Conservation (phyloP, 495 filamentous ascomycete genomes). For the Aspergillus ostianus region DNA sequence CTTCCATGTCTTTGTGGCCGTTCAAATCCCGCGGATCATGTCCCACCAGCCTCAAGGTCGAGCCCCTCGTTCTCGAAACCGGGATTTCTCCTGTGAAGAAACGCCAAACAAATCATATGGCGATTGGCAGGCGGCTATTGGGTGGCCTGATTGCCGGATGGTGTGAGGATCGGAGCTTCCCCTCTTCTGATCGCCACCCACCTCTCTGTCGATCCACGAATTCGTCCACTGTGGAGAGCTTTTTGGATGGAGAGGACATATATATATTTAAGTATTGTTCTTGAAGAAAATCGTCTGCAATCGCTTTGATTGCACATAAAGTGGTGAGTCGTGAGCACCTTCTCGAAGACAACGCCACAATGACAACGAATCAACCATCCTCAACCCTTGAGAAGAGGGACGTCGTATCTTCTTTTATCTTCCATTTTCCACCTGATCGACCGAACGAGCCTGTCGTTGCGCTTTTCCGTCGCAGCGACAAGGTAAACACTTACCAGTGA, state of each 20-base stretch:
- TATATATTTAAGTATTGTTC: no score
- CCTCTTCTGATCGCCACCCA: not conserved
- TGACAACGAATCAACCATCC: not conserved
- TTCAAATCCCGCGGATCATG: not conserved
- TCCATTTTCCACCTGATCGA: constrained; percentile 34
- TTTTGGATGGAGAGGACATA: no score
- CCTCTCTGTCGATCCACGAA: no score
- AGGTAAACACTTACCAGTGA: constrained; percentile 56
- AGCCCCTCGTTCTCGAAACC: not conserved
- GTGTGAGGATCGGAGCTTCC: not conserved
- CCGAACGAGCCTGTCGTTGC: constrained; percentile 43
- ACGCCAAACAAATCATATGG: not conserved
- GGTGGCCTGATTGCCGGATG: not conserved
- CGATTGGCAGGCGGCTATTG: not conserved
- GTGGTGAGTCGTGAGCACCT: no score
- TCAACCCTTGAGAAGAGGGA: constrained; percentile 34
- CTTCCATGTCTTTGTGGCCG: not conserved
- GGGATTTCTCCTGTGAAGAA: not conserved
- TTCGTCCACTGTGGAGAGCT: no score
- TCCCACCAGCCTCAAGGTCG: not conserved
- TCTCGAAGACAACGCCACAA: not conserved
- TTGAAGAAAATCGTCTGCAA: no score
- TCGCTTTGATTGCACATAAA: no score
- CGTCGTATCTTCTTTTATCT: constrained; percentile 58
- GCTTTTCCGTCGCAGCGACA: constrained; percentile 55